Evolutionary conservation across 1,284 basidiomycete species (phyloP), one percentile per base, ranked within the genome.

Genomic region (Hortiboletus rubellus): DNA sequence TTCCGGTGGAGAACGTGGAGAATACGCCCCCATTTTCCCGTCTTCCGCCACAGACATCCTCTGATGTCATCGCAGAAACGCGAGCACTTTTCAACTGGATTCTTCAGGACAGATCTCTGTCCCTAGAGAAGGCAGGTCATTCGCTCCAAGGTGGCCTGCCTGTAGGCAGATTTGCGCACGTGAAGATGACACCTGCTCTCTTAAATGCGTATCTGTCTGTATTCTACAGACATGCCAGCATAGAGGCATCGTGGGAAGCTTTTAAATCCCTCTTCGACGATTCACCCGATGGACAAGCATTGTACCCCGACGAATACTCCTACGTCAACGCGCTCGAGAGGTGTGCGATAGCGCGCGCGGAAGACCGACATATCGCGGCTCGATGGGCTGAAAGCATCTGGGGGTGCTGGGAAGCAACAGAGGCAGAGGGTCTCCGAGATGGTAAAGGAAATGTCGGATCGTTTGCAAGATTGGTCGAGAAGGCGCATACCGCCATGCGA

Each of bases 171-270:
- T 92, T 98, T 71, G 70, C 72, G 3, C 68, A 78, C 45, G 91
- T 96, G 33, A 56, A 70, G 3, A 67, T 89, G 33, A 84, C 85
- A 0, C 64, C 89, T 0, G 78, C 82, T 1, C 79, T 98, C 9
- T 68, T 96, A 61, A 93, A 93, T 66, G 84, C 94, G 1, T 98
- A 93, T 69, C 74, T 98, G 40, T 84, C 90, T 3, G 87, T 95
- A 0, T 82, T 89, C 62, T 85, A 91, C 76, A 70, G 79, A 59
- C 87, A 92, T 64, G 70, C 81, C 1, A 74, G 80, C 3, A 70
- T 91, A 41, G 78, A 81, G 30, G 70, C 71, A 1, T 76, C 83
- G 12, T 74, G 73, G 10, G 74, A 77, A 15, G 66, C 81, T 7
- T 87, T 86, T 66, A 67, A 76, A 57, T 72, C 71, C 8, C 58